Evolutionary conservation across 2,329 filamentous ascomycete genomes (phyloP).

Genomic region (Phialophora expanda): DNA sequence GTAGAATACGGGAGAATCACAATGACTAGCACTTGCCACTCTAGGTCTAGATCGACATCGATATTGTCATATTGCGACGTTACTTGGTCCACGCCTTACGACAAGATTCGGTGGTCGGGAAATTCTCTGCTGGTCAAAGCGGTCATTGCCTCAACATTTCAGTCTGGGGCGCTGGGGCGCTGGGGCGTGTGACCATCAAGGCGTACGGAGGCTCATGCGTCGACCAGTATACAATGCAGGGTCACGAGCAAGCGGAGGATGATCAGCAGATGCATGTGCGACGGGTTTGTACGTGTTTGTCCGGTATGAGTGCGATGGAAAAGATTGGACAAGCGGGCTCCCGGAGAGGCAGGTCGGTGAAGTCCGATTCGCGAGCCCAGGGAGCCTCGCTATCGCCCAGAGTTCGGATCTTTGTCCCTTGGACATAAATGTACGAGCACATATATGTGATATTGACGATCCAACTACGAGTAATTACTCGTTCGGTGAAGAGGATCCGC

Average conservation of each 20-base stretch:
- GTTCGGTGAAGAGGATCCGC: background rate
- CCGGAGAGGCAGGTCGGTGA: background rate
- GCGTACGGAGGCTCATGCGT: background rate
- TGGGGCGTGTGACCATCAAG: background rate
- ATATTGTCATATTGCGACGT: background rate
- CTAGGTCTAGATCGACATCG: background rate
- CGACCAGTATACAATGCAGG: background rate
- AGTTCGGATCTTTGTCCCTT: background rate
- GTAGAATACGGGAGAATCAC: background rate
- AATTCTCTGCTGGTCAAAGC: background rate
- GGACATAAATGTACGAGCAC: background rate
- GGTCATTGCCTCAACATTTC: constrained; percentile 1
- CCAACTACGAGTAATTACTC: background rate
- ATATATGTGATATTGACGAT: background rate
- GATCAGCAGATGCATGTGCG: background rate
- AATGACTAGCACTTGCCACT: background rate
- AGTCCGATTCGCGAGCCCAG: background rate
- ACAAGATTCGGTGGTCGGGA: constrained; percentile 12
- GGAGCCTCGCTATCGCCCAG: constrained; percentile 1
- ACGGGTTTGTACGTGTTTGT: too few species aligned
- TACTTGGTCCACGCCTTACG: constrained; percentile 13
- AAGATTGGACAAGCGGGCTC: background rate
- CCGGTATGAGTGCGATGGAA: background rate
- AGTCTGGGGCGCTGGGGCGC: background rate
- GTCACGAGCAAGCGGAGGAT: background rate